These are phyloP conservation scores for Metschnikowia lochheadii DNA, from an alignment of 805 yeast species.

Conservation along the genomic window DNA sequence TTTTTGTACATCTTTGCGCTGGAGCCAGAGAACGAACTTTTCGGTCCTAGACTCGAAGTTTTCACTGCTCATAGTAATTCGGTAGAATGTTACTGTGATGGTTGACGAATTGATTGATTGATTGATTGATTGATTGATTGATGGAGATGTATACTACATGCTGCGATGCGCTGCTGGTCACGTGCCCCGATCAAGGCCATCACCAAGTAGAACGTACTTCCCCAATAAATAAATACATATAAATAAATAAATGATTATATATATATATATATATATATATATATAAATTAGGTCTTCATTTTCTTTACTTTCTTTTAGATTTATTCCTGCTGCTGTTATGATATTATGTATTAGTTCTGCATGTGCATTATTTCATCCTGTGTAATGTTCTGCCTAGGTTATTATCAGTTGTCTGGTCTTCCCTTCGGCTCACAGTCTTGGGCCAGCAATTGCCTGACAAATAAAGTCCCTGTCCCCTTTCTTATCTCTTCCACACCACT, in stretches of 20 bases:
- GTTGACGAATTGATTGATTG: not conserved
- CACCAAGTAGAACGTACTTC: no score
- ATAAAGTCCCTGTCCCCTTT: slow-evolving; percentile 1
- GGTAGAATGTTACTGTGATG: not conserved
- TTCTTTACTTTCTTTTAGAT: no score
- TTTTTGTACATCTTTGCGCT: slow-evolving; percentile 35
- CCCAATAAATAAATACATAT: not conserved
- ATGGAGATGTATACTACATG: no score
- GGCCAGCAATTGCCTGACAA: slow-evolving; percentile 8
- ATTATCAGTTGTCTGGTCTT: not conserved
- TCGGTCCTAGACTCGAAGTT: slow-evolving; percentile 13
- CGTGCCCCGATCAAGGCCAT: not conserved
- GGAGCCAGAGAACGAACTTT: slow-evolving; percentile 28
- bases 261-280: no score
- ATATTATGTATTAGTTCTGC: no score
- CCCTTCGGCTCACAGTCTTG: slow-evolving; percentile 10
- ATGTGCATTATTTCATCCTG: no score
- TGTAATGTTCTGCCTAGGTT: no score
- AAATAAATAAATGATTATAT: no score
- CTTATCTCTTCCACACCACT: not conserved
- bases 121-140: not conserved
- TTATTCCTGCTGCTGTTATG: no score
- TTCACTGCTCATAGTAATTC: not conserved
- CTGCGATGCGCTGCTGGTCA: slow-evolving; percentile 2
- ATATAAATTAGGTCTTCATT: not conserved